Evolutionary conservation across 805 yeast genomes (phyloP).

Genomic region (Barnettozyma salicaria): DNA sequence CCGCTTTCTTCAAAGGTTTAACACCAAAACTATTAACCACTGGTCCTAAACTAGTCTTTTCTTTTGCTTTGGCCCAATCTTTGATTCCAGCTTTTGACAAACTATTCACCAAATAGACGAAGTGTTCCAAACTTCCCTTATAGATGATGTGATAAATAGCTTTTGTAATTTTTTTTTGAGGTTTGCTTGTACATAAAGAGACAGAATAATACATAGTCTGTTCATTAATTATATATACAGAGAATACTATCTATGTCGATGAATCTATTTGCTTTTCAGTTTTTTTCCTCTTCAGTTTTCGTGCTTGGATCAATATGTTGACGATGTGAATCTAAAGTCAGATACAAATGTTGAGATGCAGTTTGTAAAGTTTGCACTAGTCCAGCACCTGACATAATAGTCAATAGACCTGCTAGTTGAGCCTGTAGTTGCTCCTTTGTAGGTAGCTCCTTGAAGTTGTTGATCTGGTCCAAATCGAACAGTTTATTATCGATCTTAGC

Average conservation of each 20-base stretch:
- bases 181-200: not conserved
- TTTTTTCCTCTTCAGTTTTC: conserved; percentile 10
- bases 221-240: conserved; percentile 2
- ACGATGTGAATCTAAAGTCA: conserved; percentile 64
- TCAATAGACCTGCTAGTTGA: conserved; percentile 76
- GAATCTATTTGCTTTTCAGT: not conserved
- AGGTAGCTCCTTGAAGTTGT: conserved; percentile 68
- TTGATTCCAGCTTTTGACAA: conserved; percentile 94
- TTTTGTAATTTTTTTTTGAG: not conserved
- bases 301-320: conserved; percentile 33
- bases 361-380: conserved; percentile 75
- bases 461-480: conserved; percentile 46
- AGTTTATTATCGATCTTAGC: conserved; percentile 68
- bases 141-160: conserved; percentile 6
- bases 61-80: conserved; percentile 96
- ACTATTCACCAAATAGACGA: conserved; percentile 33
- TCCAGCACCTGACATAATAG: conserved; percentile 85
- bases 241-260: not conserved
- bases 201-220: not conserved
- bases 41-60: conserved; percentile 96
- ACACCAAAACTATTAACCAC: conserved; percentile 95
- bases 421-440: conserved; percentile 64
- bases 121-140: not conserved
- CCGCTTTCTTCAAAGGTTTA: conserved; percentile 82
- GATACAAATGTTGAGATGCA: conserved; percentile 59